Evolutionary conservation across 139 green algal species (phyloP).

Genomic region (Coelastrella sp.): DNA sequence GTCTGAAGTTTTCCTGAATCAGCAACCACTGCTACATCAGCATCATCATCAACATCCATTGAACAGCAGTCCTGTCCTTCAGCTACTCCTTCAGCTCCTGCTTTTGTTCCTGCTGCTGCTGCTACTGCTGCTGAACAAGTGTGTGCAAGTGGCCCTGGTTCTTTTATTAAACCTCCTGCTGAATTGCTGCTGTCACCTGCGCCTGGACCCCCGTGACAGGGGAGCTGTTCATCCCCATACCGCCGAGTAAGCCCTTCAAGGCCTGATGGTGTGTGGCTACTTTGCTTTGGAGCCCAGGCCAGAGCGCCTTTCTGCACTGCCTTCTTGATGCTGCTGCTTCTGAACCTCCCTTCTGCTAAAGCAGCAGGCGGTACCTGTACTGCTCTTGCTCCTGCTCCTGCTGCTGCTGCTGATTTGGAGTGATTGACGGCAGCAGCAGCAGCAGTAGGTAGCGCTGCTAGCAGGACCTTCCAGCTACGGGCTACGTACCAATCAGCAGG

Average conservation of each 20-base stretch:
- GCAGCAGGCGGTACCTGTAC: not conserved
- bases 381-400: conserved; percentile 4
- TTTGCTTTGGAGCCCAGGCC: not conserved
- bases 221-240: no score
- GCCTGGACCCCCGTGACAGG: no score
- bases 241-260: no score
- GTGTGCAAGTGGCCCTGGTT: not conserved
- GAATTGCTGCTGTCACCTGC: not conserved
- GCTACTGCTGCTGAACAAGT: not conserved
- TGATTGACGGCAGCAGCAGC: not conserved
- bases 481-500: conserved; percentile 10
- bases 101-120: not conserved
- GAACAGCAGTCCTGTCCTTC: not conserved
- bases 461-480: conserved; percentile 22
- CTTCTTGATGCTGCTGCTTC: not conserved
- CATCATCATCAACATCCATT: not conserved
- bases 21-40: no score
- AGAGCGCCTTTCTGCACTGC: not conserved
- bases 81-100: conserved; percentile 20
- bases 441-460: not conserved
- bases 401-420: not conserved
- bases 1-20: no score
- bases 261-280: no score
- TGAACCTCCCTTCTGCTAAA: not conserved
- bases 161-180: not conserved